These are phyloP conservation scores for Brassica nigra DNA, from an alignment of 345 rosid species.

Conservation along the genomic window DNA sequence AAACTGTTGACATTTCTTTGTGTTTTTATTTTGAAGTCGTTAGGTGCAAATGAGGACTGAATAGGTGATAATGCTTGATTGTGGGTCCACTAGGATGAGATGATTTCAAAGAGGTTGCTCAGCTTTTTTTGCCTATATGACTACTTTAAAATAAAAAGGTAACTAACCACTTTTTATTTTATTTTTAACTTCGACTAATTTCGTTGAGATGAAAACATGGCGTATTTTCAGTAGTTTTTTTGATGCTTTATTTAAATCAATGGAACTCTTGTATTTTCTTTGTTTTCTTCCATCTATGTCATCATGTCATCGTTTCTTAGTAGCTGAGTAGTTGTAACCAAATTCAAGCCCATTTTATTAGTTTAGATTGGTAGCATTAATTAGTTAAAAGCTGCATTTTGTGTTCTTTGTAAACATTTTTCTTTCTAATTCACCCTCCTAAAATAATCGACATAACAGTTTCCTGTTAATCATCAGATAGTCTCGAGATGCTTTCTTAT, in stretches of 20 bases:
- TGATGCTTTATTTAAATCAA: slow-evolving; percentile 7
- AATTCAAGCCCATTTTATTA: not conserved
- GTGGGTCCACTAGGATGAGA: slow-evolving; percentile 37
- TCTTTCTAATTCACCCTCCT: slow-evolving; percentile 6
- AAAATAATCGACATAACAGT: slow-evolving; percentile 11
- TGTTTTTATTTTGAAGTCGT: slow-evolving; percentile 34
- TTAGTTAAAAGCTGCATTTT: not conserved
- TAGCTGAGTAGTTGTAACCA: slow-evolving; percentile 4
- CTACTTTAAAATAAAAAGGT: slow-evolving; percentile 23
- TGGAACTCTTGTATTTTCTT: not conserved
- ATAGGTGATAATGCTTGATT: slow-evolving; percentile 41
- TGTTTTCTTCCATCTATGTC: not conserved
- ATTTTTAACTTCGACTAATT: slow-evolving; percentile 15
- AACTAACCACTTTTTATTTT: slow-evolving; percentile 8
- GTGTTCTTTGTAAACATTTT: not conserved
- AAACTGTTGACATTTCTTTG: slow-evolving; percentile 24
- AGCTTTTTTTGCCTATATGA: slow-evolving; percentile 25
- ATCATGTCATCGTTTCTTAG: slow-evolving; percentile 3
- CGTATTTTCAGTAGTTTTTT: slow-evolving; percentile 12
- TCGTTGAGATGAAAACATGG: slow-evolving; percentile 28
- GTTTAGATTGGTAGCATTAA: not conserved
- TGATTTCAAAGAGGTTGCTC: slow-evolving; percentile 42
- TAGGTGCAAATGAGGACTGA: slow-evolving; percentile 37
- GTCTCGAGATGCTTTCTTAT: slow-evolving; percentile 41
- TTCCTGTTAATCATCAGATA: slow-evolving; percentile 15